A percentile compares a stretch with the other conserved stretches of the same genome.
phyloP scores from a whole-genome alignment of 345 rosid species.

The Brassica incana region DNA sequence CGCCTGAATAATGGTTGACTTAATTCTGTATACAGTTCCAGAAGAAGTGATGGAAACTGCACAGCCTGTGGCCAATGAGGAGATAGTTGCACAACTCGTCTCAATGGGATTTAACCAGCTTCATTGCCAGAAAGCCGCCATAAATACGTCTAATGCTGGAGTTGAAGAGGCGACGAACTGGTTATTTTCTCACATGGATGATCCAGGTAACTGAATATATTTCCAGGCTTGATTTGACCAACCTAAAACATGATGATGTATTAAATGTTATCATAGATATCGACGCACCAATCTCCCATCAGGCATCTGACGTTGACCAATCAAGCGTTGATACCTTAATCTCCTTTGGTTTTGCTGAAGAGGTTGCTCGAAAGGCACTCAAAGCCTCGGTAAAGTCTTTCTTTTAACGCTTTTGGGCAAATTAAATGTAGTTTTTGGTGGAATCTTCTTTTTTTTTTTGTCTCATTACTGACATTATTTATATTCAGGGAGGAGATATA shows the following conservation, averaged over 20 bases:
- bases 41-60: conserved; percentile 55
- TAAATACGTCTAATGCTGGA: conserved; percentile 79
- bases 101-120: conserved; percentile 89
- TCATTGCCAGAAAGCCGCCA: conserved; percentile 94
- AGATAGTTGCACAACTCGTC: conserved; percentile 82
- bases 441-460: background rate
- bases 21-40: conserved; percentile 45
- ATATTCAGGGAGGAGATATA: conserved; percentile 76
- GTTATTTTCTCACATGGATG: conserved; percentile 92
- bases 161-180: conserved; percentile 98
- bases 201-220: conserved; percentile 62
- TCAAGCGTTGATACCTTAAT: conserved; percentile 74
- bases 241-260: conserved; percentile 1
- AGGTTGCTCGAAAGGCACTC: conserved; percentile 78
- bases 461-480: background rate
- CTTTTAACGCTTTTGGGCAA: background rate
- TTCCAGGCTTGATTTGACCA: conserved; percentile 14
- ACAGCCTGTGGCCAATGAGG: conserved; percentile 67
- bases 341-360: conserved; percentile 90
- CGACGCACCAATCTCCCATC: conserved; percentile 63
- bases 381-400: conserved; percentile 63
- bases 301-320: conserved; percentile 52
- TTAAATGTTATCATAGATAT: conserved; percentile 55
- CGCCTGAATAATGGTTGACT: conserved; percentile 9
- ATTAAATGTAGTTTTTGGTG: background rate